Conservation (phyloP, 2,329 filamentous ascomycete species). For the Helotiales sp. region DNA sequence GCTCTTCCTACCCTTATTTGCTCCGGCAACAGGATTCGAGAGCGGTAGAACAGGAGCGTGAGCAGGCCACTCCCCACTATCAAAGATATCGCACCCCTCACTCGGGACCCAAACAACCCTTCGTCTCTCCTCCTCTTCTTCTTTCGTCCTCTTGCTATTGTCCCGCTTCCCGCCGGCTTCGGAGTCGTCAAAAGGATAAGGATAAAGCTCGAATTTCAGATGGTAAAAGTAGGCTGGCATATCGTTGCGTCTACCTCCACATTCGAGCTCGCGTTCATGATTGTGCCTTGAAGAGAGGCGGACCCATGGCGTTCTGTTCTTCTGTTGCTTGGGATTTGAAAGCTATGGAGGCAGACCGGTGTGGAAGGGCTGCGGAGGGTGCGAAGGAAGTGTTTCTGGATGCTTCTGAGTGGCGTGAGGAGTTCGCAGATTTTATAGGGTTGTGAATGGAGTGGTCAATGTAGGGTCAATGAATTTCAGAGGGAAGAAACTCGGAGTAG, state of each 20-base stretch:
- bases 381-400: conserved; percentile 11
- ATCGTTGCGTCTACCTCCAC: too few species aligned
- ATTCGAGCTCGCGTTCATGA: too few species aligned
- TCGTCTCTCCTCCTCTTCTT: conserved; percentile 10
- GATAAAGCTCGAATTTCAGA: conserved; percentile 65
- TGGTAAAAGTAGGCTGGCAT: conserved; percentile 58
- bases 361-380: too few species aligned
- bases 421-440: neutral
- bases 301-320: neutral
- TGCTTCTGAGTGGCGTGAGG: conserved; percentile 11
- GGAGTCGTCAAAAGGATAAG: conserved; percentile 30
- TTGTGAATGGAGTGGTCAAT: neutral
- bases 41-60: conserved; percentile 17
- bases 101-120: conserved; percentile 51
- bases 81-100: conserved; percentile 46
- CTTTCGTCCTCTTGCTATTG: neutral
- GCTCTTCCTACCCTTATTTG: neutral
- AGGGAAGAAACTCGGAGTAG: too few species aligned
- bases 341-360: too few species aligned
- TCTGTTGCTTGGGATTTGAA: neutral
- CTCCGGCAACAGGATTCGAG: neutral
- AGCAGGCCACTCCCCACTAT: conserved; percentile 23
- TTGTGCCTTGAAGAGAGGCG: neutral
- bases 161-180: neutral
- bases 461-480: neutral